Evolutionary conservation across 345 rosid species (phyloP), one percentile per base, ranked within the genome.

Genomic region (Garcia nutans): DNA sequence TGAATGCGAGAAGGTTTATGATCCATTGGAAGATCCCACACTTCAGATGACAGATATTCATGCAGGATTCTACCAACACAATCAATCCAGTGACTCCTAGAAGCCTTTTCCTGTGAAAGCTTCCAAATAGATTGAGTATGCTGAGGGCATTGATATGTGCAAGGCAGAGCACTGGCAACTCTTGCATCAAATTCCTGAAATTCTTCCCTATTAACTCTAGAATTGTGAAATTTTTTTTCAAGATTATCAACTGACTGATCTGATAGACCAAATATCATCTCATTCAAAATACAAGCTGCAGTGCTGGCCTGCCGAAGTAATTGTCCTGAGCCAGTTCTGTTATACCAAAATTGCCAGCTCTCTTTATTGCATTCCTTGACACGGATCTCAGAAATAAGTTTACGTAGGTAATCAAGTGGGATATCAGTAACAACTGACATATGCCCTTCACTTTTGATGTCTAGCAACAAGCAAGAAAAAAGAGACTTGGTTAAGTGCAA

Each of bases 21-120:
- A 82, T 90, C 94, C 74, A 88, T 23, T 17, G 98, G 97, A 77
- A 95, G 89, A 84, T 85, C 87, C 98, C 99, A 95, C 54, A 91
- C 74, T 87, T 95, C 97, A 85, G 89, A 79, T 63, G 91, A 86
- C 66, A 93, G 86, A 85, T 90, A 95, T 75, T 93, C 99, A 56
- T 95, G 97, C 77, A 93, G 87, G 79, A 93, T 88, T 87, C 90
- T 87, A 47, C 97, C 97, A 80, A 90, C 59, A 65, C 94, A 91
- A 71, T 93, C 92, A 68, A 90, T 87, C 81, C 93, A 79, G 74
- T 82, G 84, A 80, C 71, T 76, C 81, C 82, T 89, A 33, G 78
- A 78, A 70, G 81, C 82, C 71, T 77, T 82, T 76, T 62, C 82
- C 78, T 78, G 82, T 70, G 95, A 85, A 76, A 85, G 54, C 79